Evolutionary conservation across 495 filamentous ascomycete species (phyloP), one percentile per base, ranked within the genome.

Genomic region (Penicillium flavigenum): DNA sequence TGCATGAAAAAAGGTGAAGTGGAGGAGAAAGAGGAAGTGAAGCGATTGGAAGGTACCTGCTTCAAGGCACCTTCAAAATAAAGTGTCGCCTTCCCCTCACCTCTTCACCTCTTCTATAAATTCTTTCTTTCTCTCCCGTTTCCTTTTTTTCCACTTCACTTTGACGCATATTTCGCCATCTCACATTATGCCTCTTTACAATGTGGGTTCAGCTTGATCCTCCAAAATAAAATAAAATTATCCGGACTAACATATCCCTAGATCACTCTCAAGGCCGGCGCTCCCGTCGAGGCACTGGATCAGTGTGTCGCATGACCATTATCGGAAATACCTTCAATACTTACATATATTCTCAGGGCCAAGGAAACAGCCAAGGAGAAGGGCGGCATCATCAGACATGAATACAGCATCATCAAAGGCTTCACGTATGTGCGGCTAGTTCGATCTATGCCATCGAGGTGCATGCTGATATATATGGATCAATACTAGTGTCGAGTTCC

Each of bases 401-500:
- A 92, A 67, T 96, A 89, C 79, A 86, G 72, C 38, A 70, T 98
- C 59, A 90, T 95, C 77, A 93, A 90, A 73, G 91, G 89, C 39
- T 96, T 97, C 79, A 86, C 87, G 94, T 97, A 84, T 65, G 88
- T 67, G 19, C 53, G 17, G 34, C 34, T 38, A 6, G 36, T 39
- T 17, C 2, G n/a, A 39, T 39, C 36, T 17, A 39, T 39, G 7
- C 16, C 10, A 39, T 32, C 10, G 31, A 34, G 16, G 36, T 7
- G 7, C 36, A 17, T 39, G 3, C 51, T 53, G 31, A 53, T 19
- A 53, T 19, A 53, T 19, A 10, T 29, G 27, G 38, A 44, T 22
- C 39, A 32, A 43, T n/a, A 6, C 17, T 16, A 98, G 93, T 47
- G 91, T 90, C 56, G 82, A 83, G 39, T 88, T 88, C 66, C 86